A percentile compares a stretch with the other conserved stretches of the same genome.
phyloP scores from a whole-genome alignment of 768 basidiomycete species.

The Naganishia vaughanmartiniae region DNA sequence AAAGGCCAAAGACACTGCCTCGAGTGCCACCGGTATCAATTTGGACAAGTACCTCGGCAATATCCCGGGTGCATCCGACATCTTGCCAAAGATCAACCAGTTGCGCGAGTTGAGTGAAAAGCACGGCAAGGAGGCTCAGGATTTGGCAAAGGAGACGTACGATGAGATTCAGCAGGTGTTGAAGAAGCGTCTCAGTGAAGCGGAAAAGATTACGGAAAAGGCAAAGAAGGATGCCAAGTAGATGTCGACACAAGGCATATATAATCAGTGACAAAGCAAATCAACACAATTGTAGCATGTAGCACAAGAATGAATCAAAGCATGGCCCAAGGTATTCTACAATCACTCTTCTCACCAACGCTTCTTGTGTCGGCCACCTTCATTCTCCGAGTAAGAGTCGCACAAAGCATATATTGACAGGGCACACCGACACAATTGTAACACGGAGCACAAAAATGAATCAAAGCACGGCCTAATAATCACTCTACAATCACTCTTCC shows the following conservation, averaged over 20 bases:
- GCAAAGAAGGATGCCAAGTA: constrained; percentile 27
- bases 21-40: constrained; percentile 18
- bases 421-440: too few species aligned
- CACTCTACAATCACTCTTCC: background rate
- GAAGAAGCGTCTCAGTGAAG: constrained; percentile 30
- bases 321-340: too few species aligned
- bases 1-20: constrained; percentile 6
- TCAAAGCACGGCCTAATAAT: background rate
- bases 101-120: constrained; percentile 29
- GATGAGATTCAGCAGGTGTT: constrained; percentile 29
- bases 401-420: too few species aligned
- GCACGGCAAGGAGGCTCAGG: constrained; percentile 30
- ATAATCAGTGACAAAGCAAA: background rate
- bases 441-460: too few species aligned
- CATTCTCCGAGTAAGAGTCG: too few species aligned
- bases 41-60: constrained; percentile 27
- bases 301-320: constrained; percentile 10
- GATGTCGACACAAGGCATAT: constrained; percentile 2
- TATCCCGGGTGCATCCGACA: constrained; percentile 22
- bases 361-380: constrained; percentile 41
- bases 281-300: constrained; percentile 20
- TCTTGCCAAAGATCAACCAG: constrained; percentile 27
- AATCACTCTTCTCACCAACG: constrained; percentile 30
- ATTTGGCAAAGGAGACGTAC: constrained; percentile 29
- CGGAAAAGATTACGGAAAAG: constrained; percentile 25